Evolutionary conservation across 2,329 filamentous ascomycete genomes (phyloP).

Genomic region (Pseudogymnoascus sp.): DNA sequence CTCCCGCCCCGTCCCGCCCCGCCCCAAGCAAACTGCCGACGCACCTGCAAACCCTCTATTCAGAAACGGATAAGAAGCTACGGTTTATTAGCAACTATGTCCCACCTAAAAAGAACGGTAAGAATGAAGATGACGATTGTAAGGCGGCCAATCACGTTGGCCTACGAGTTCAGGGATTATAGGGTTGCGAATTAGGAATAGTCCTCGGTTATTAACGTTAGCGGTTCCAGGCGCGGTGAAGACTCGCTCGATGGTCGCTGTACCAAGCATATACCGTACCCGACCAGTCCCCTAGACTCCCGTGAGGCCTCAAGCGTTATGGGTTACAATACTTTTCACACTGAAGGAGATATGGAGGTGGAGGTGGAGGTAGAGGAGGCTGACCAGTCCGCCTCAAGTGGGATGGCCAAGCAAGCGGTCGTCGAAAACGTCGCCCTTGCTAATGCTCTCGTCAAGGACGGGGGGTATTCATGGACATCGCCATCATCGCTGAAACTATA

Average conservation of each 20-base stretch:
- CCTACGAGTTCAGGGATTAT: background rate
- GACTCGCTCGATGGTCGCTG: background rate
- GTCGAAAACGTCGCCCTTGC: constrained; percentile 28
- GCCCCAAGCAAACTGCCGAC: background rate
- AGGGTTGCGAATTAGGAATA: background rate
- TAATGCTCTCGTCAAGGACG: constrained; percentile 28
- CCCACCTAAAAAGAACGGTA: background rate
- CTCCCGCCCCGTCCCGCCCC: too few relatives aligned
- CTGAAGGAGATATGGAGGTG: background rate
- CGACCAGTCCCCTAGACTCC: background rate
- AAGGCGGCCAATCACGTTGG: background rate
- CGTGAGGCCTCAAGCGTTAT: background rate
- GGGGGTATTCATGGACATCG: constrained; percentile 29
- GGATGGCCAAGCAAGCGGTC: background rate
- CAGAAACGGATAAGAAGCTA: background rate
- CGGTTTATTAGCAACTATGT: background rate
- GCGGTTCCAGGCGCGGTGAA: background rate
- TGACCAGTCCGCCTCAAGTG: background rate
- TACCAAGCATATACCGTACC: background rate
- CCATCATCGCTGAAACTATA: background rate
- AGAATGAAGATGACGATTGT: background rate
- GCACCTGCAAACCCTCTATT: background rate
- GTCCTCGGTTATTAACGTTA: background rate
- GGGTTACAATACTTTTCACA: background rate
- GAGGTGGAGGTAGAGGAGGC: background rate